Evolutionary conservation across 345 rosid species (phyloP), one percentile per base, ranked within the genome.

Genomic region (Syzygium aqueum): DNA sequence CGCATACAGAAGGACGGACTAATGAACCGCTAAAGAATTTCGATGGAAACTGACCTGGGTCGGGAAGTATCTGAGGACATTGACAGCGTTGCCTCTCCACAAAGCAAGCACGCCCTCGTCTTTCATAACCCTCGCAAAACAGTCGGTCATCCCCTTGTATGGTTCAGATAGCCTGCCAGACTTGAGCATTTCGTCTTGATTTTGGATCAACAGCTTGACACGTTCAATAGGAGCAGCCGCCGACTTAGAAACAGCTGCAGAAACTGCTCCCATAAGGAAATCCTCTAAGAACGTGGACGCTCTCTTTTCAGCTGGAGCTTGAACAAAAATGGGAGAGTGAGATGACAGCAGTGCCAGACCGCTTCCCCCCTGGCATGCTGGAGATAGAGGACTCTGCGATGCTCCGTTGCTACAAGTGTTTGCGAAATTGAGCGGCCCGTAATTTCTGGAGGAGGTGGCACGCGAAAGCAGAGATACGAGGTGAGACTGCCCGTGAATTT

Each of bases 41-140:
- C 61, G 53, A 53, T 43, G 73, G 77, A 87, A 85, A 84, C 28
- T 10, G 43, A 91, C 95, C 93, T 92, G 95, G 57, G 95, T 93
- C 12, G 95, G 94, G 82, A 93, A 93, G 88, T 93, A 92, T 91
- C 94, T 91, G 87, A 94, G 91, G 82, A 94, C 95, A 89, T 94
- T 93, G 49, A 92, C 96, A 23, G 93, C 88, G 89, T 94, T 94
- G 87, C 96, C 92, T 92, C 96, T 92, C 96, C 96, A 94, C 54
- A 94, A 91, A 89, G 95, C 8, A 59, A 94, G 6, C 11, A 90
- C 73, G 67, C 95, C 94, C 90, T 94, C 95, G 28, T 91, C 93
- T 90, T 91, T 93, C 5, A 93, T 90, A 8, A 94, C 93, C 84
- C 94, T 89, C 2, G 87, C 91, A 90, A 94, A 94, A 90, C 94